Evolutionary conservation across 805 yeast genomes (phyloP).

Genomic region (Blastobotrys terrestris): DNA sequence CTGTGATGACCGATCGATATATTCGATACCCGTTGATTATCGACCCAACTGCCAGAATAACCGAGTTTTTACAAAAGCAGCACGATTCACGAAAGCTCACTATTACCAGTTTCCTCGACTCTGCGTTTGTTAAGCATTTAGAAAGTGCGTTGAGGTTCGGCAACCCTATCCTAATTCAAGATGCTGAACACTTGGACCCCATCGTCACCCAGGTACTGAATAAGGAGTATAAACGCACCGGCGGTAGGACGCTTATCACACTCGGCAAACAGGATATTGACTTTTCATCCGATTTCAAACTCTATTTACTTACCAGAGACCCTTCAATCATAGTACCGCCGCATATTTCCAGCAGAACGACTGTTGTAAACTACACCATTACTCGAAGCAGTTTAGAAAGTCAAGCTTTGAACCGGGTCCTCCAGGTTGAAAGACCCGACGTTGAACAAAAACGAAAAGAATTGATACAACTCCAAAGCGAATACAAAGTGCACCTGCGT

Average conservation of each 20-base stretch:
- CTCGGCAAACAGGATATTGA: slow-evolving; percentile 64
- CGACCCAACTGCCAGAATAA: slow-evolving; percentile 58
- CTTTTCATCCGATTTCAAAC: slow-evolving; percentile 53
- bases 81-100: slow-evolving; percentile 31
- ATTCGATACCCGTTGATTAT: slow-evolving; percentile 51
- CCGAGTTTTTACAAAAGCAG: slow-evolving; percentile 36
- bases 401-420: slow-evolving; percentile 51
- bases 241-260: slow-evolving; percentile 60
- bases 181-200: slow-evolving; percentile 80
- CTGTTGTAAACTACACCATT: slow-evolving; percentile 64
- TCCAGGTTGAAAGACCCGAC: slow-evolving; percentile 58
- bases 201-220: slow-evolving; percentile 56
- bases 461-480: slow-evolving; percentile 50
- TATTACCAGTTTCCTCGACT: slow-evolving; percentile 66
- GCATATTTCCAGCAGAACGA: slow-evolving; percentile 56
- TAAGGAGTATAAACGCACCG: slow-evolving; percentile 54
- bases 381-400: slow-evolving; percentile 61
- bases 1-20: slow-evolving; percentile 42
- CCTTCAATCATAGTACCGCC: slow-evolving; percentile 42
- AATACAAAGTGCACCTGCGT: slow-evolving; percentile 49
- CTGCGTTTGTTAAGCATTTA: slow-evolving; percentile 55
- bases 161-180: slow-evolving; percentile 60
- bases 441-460: slow-evolving; percentile 52
- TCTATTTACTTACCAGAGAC: slow-evolving; percentile 59
- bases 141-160: slow-evolving; percentile 86